Evolutionary conservation across 345 rosid species (phyloP).

Genomic region (Turnera subulata): DNA sequence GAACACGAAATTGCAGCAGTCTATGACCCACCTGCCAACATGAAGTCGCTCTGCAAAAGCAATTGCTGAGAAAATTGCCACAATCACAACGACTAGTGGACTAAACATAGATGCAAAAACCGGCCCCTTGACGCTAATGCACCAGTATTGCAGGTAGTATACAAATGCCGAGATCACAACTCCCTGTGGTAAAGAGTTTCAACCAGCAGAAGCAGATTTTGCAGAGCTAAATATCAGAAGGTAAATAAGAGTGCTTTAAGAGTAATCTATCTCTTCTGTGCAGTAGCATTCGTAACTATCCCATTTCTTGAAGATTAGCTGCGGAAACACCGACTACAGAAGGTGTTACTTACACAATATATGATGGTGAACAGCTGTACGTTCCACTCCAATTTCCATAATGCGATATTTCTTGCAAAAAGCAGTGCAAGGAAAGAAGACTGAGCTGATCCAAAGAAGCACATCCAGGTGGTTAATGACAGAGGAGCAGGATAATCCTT

Average conservation of each 20-base stretch:
- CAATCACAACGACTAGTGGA: conserved; percentile 31
- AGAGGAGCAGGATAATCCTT: conserved; percentile 35
- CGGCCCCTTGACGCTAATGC: conserved; percentile 39
- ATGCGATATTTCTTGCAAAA: conserved; percentile 26
- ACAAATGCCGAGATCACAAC: conserved; percentile 29
- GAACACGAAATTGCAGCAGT: no score
- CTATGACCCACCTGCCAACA: conserved; percentile 36
- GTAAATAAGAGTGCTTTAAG: no score
- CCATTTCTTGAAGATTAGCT: neutral
- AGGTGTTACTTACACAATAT: conserved; percentile 30
- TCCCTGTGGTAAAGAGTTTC: conserved; percentile 22
- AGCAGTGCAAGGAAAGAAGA: conserved; percentile 35
- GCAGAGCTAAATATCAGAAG: neutral
- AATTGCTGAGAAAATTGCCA: conserved; percentile 37
- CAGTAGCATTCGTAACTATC: neutral
- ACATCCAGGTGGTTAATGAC: conserved; percentile 36
- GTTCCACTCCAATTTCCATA: conserved; percentile 44
- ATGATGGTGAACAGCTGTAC: conserved; percentile 37
- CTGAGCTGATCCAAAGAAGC: conserved; percentile 43
- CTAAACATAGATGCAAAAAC: conserved; percentile 40
- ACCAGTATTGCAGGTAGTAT: conserved; percentile 35
- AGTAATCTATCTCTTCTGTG: no score
- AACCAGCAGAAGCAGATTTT: neutral
- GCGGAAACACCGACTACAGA: no score
- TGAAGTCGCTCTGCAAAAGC: conserved; percentile 44